A percentile compares a stretch with the other conserved stretches of the same genome.
These are phyloP conservation scores for Zymoseptoria ardabiliae DNA, from an alignment of 2,329 filamentous ascomycete species.

Conservation along the genomic window DNA sequence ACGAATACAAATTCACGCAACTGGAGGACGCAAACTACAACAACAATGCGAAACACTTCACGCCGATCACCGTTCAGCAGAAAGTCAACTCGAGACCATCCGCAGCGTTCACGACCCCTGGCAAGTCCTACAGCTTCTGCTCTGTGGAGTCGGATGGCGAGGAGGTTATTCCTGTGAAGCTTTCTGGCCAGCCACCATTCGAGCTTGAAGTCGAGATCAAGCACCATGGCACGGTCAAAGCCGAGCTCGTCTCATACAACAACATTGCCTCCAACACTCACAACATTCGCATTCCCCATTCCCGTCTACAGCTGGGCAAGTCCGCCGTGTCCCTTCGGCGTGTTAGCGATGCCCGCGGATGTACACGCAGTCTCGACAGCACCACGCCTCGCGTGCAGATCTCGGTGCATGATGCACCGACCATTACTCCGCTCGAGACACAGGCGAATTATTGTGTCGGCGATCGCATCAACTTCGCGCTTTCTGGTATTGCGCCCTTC, in stretches of 20 bases:
- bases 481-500: conserved; percentile 86
- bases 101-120: conserved; percentile 74
- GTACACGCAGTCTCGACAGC: conserved; percentile 65
- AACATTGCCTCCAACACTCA: conserved; percentile 69
- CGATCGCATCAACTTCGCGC: conserved; percentile 84
- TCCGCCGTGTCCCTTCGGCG: conserved; percentile 85
- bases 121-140: conserved; percentile 93
- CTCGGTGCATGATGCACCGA: conserved; percentile 85
- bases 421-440: conserved; percentile 79
- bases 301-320: conserved; percentile 77
- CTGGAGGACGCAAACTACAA: conserved; percentile 83
- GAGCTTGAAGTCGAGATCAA: conserved; percentile 87
- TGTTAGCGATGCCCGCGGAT: conserved; percentile 79
- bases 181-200: conserved; percentile 82
- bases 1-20: conserved; percentile 78
- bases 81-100: conserved; percentile 76
- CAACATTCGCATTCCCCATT: conserved; percentile 75
- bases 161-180: conserved; percentile 77
- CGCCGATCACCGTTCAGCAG: conserved; percentile 66
- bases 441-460: conserved; percentile 89
- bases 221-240: conserved; percentile 71
- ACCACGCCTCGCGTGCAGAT: conserved; percentile 71
- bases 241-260: conserved; percentile 74
- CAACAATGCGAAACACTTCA: conserved; percentile 58
- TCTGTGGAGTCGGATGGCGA: conserved; percentile 70